Percentiles rank a stretch among this genome's conserved stretches.
Evolutionary conservation across 2,329 filamentous ascomycete genomes (phyloP).

Genomic region (Pseudogymnoascus sp.): DNA sequence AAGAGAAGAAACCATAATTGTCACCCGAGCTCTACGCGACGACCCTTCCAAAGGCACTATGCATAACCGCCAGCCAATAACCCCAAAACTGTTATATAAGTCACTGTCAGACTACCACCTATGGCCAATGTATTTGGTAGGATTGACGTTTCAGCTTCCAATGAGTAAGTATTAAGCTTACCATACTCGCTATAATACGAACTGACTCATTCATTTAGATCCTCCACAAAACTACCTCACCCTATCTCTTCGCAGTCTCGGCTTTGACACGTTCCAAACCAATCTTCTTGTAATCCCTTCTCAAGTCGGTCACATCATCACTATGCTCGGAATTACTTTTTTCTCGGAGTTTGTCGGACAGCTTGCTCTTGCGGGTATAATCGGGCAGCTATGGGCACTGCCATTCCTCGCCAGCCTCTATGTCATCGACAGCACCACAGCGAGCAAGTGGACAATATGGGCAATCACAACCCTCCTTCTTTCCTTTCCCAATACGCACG

Average conservation of each 20-base stretch:
- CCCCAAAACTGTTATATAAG: constrained; percentile 35
- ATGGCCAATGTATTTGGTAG: constrained; percentile 40
- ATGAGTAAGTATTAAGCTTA: constrained; percentile 18
- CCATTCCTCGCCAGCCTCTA: constrained; percentile 47
- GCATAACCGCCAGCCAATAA: constrained; percentile 43
- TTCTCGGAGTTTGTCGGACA: constrained; percentile 38
- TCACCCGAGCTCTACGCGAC: constrained; percentile 47
- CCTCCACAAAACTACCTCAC: constrained; percentile 47
- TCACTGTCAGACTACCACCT: constrained; percentile 43
- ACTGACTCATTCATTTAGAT: constrained; percentile 16
- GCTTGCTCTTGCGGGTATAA: constrained; percentile 39
- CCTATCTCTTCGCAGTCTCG: constrained; percentile 46
- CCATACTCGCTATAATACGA: neutral
- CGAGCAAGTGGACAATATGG: constrained; percentile 28
- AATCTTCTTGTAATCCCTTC: constrained; percentile 56
- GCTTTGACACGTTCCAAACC: constrained; percentile 51
- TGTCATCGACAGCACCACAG: constrained; percentile 11
- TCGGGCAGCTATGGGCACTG: constrained; percentile 50
- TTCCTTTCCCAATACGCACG: constrained; percentile 35
- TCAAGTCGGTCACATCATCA: constrained; percentile 39
- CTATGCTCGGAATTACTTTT: constrained; percentile 29
- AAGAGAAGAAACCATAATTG: constrained; percentile 52
- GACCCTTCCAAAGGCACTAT: constrained; percentile 40
- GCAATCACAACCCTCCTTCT: constrained; percentile 35
- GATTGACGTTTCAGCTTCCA: constrained; percentile 43